Base-by-base conservation (phyloP, 2,329 filamentous ascomycete genomes). In the Penicillium sp. region DNA sequence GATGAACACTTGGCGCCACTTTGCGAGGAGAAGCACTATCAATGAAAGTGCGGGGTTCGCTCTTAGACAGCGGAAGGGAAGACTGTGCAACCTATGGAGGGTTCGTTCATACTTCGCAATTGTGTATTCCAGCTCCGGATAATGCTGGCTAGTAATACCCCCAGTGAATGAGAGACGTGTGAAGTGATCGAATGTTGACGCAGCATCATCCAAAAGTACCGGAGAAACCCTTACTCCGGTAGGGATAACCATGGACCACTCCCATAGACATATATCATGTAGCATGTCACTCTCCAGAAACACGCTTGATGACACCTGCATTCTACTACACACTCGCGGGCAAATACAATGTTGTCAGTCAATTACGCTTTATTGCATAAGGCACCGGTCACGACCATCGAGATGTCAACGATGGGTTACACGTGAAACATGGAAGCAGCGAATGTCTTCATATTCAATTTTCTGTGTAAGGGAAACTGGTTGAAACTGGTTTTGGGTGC, bases 181-280 rank as follows among this genome's bases (percentile, higher is more conserved):
- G 65, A 67, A 65, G 65, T 69, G 66, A 63, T n/a, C 4, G 7
- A 40, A 31, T 16, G 42, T 32, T 48, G 61, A 54, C 62, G 67
- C 69, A 68, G 37, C 46, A 31, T 44, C 29, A 37, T 60, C 62
- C 34, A 60, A 22, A 31, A 20, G 4, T 5, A 47, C 31, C 47
- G 64, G 57, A 64, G 63, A 69, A 68, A 39, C 39, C n/a, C 14
- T 32, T 32, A 20, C 4, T 22, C 43, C 43, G 29, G 7, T 18
- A 16, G 13, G 13, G 2, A 18, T 45, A 32, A 22, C 18, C 43
- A 32, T 32, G 29, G 29, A 14, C 22, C 22, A 20, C 6, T 8
- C 7, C 24, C 24, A 8, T 8, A 26, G 8, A 26, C 24, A 9
- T 20, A 31, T 20, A 32, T 31, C 18, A 11, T 45, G 26, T 45